Conservation (phyloP, 257 asterid genomes). For the Cruciata laevipes region DNA sequence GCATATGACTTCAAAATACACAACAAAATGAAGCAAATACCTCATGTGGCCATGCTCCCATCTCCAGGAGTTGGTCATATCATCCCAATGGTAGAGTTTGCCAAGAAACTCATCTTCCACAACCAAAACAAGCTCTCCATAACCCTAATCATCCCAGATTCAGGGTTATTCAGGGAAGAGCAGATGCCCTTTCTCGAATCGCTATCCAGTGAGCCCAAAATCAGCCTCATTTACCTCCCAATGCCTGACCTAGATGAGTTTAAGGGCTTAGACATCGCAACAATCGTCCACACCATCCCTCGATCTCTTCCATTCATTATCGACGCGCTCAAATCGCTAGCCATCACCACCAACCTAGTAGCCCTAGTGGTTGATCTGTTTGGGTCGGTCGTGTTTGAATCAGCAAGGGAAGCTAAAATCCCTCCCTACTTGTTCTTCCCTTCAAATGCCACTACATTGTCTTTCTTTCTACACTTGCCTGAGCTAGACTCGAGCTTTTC, state of each 20-base stretch:
- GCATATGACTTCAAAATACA: no score
- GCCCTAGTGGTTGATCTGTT: constrained; percentile 5
- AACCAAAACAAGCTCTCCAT: neutral
- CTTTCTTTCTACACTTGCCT: neutral
- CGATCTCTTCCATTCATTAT: neutral
- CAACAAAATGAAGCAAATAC: constrained; percentile 7
- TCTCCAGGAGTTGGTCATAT: constrained; percentile 21
- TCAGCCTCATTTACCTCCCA: neutral
- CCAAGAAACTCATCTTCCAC: constrained; percentile 10
- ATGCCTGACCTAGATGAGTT: neutral
- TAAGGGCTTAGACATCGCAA: no score
- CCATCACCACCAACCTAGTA: neutral
- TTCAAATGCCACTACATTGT: neutral
- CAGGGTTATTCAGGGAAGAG: neutral
- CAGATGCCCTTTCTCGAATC: neutral
- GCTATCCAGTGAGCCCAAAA: neutral
- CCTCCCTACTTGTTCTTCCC: constrained; percentile 7
- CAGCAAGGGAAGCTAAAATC: neutral
- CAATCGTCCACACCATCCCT: neutral
- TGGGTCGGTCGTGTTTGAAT: neutral
- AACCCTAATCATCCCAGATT: constrained; percentile 5
- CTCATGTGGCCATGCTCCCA: constrained; percentile 12
- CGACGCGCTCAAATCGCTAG: neutral
- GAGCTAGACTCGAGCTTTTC: neutral
- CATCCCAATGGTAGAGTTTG: constrained; percentile 18